Conservation (phyloP, 2,329 filamentous ascomycete species). For the Pyrenochaeta sp. region DNA sequence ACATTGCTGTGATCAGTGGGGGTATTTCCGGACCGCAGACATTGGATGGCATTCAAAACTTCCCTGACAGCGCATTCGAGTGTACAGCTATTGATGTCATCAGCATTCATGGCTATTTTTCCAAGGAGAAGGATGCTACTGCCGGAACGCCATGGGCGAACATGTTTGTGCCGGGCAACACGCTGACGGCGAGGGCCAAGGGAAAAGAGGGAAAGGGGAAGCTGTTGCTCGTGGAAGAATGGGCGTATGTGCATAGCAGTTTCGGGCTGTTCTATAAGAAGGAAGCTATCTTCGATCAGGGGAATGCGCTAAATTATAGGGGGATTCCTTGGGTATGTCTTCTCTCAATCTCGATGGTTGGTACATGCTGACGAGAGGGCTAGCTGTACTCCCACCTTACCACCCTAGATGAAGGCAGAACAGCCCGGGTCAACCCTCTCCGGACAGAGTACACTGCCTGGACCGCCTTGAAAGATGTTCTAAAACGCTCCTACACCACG, state of each 20-base stretch:
- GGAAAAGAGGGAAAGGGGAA: constrained; percentile 37
- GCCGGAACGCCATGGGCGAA: constrained; percentile 47
- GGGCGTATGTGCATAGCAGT: constrained; percentile 38
- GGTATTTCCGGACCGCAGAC: constrained; percentile 44
- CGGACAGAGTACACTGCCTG: constrained; percentile 32
- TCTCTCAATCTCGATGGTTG: background rate
- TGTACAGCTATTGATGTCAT: constrained; percentile 46
- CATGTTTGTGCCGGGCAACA: constrained; percentile 45
- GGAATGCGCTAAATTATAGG: constrained; percentile 45
- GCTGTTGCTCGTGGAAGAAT: constrained; percentile 46
- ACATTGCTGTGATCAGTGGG: constrained; percentile 48
- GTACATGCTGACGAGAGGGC: constrained; percentile 2
- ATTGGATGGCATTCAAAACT: constrained; percentile 36
- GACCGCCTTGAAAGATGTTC: constrained; percentile 30
- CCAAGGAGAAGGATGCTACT: constrained; percentile 29
- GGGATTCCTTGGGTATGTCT: constrained; percentile 48
- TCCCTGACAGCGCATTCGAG: constrained; percentile 43
- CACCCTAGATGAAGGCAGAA: constrained; percentile 33
- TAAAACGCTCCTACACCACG: constrained; percentile 30
- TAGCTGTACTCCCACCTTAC: constrained; percentile 45
- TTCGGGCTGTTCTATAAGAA: constrained; percentile 41
- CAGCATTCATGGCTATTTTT: constrained; percentile 45
- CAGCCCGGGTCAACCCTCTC: constrained; percentile 31
- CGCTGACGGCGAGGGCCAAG: constrained; percentile 37
- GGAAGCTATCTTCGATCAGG: constrained; percentile 46